These are phyloP conservation scores for Verbena officinalis DNA, from an alignment of 257 asterid genomes.

Conservation along the genomic window DNA sequence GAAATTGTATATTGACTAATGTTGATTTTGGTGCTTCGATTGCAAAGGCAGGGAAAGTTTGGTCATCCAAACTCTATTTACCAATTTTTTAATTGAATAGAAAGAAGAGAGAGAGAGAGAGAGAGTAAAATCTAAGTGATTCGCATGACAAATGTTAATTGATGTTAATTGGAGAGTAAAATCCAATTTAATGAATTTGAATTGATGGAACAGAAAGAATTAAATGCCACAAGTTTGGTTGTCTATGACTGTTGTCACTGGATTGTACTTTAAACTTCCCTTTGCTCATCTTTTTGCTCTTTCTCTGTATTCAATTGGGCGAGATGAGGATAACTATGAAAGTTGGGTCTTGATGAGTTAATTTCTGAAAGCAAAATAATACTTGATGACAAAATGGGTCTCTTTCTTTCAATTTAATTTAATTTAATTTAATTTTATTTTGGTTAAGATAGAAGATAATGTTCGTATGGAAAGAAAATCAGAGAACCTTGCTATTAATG, in stretches of 20 bases:
- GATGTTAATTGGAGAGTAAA: too few species aligned
- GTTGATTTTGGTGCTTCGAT: too few species aligned
- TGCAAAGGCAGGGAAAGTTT: too few species aligned
- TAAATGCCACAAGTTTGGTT: background rate
- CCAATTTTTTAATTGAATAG: too few species aligned
- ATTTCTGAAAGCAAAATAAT: constrained; percentile 17
- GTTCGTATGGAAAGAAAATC: constrained; percentile 15
- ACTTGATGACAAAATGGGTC: background rate
- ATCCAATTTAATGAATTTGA: too few species aligned
- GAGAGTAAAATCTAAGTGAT: too few species aligned
- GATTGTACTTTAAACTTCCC: background rate
- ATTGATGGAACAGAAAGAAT: background rate
- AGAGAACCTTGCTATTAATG: constrained; percentile 9
- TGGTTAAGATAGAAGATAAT: constrained; percentile 16
- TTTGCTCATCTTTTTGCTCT: background rate
- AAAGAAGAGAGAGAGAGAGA: too few species aligned
- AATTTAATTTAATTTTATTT: background rate
- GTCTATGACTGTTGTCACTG: background rate
- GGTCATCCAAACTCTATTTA: too few species aligned
- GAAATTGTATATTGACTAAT: too few species aligned
- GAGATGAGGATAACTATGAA: constrained; percentile 13
- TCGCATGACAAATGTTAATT: too few species aligned
- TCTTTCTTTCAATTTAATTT: background rate
- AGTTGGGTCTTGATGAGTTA: background rate
- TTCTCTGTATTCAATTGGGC: too few species aligned